Evolutionary conservation across 2,329 filamentous ascomycete species (phyloP), one percentile per base, ranked within the genome.

Genomic region (Apiospora saccharicola): DNA sequence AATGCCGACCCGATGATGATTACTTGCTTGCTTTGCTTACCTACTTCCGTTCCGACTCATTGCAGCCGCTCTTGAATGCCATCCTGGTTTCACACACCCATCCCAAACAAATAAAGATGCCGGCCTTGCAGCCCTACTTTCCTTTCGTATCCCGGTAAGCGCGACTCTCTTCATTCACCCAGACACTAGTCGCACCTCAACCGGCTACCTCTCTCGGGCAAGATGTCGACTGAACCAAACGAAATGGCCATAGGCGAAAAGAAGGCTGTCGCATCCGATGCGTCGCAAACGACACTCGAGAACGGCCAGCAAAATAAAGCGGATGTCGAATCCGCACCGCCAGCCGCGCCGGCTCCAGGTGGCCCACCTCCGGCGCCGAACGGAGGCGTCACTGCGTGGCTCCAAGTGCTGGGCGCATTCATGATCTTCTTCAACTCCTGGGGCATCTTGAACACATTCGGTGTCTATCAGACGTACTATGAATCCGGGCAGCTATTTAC

Each of bases 401-500:
- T 77, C 14, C 77, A 78, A 64, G 76, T 77, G 2, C n/a, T 75
- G 3, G 76, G 73, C 14, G 74, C 71, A 5, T 78, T 75, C 44
- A 67, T 73, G 51, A 67, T 77, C 13, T 72, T 74, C 68, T 69
- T 77, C 70, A 78, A 78, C 49, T 73, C 74, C 12, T 77, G 75
- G 75, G 76, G 77, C 16, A 44, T 77, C 53, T 71, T 76, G 22
- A 78, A 76, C 51, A 69, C 74, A 0, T 79, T 73, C 68, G 77
- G 77, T 2, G 73, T 73, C 13, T 79, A 77, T 67, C 76, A 78
- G 70, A 75, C 77, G 3, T 77, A 74, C 67, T 78, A 78, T 51
- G 57, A 75, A 34, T 67, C 73, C 0, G 71, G 73, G 1, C 41
- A 70, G 34, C 72, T 76, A 3, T 44, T 68, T 1, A 49, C 22